Evolutionary conservation across 2,329 filamentous ascomycete genomes (phyloP).

Genomic region (Curvularia sp.): DNA sequence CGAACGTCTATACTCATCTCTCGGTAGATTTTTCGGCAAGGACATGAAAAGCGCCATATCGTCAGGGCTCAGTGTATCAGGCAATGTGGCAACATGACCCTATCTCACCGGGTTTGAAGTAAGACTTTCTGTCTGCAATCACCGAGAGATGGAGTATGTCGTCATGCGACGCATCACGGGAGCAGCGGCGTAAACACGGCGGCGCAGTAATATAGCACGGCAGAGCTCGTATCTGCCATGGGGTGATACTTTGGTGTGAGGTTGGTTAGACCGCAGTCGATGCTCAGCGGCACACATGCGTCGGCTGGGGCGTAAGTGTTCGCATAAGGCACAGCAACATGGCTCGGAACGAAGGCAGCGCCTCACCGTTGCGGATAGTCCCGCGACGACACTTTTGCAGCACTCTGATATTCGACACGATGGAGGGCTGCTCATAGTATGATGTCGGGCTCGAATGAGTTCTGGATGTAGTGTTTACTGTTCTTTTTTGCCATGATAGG

Average conservation of each 20-base stretch:
- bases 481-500: neutral
- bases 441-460: neutral
- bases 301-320: slow-evolving; percentile 10
- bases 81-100: neutral
- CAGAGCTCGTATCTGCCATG: neutral
- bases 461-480: neutral
- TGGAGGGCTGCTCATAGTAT: neutral
- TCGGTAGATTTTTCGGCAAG: neutral
- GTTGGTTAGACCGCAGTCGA: neutral
- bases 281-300: neutral
- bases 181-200: neutral
- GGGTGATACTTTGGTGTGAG: neutral
- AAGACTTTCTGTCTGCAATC: neutral
- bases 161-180: neutral
- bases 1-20: neutral
- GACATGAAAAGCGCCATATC: neutral
- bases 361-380: slow-evolving; percentile 10
- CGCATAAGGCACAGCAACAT: slow-evolving; percentile 14
- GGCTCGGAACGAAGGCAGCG: slow-evolving; percentile 9
- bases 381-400: slow-evolving; percentile 6
- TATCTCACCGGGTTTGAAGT: neutral
- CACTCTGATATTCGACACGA: neutral
- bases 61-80: neutral
- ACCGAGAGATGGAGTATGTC: neutral
- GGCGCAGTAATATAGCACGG: neutral